Base-by-base conservation (phyloP, 176 grass and related monocot species). In the Calamus simplicifolius region DNA sequence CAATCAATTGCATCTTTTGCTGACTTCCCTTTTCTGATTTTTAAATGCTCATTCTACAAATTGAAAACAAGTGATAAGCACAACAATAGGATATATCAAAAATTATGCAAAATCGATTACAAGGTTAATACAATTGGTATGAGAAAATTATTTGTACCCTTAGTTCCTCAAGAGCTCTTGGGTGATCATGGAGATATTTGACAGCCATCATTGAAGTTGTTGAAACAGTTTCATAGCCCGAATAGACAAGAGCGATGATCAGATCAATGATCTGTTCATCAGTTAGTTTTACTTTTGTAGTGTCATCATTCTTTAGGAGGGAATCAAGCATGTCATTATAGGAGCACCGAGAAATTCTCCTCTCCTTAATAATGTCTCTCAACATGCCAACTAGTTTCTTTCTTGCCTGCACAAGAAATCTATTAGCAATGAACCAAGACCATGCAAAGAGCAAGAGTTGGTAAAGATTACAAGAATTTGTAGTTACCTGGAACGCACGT, bases 141-240 rank as follows among this genome's bases (percentile, higher is more conserved):
- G 49, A 38, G 51, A 56, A 51, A 7, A 4, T 54, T 6, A 38
- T 80, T 21, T 31, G 43, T 88, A 97, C 93, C 76, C 81, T 81
- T 28, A 97, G 77, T 62, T 92, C 78, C 67, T 88, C 58, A 17
- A 97, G 79, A 70, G 82, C 87, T 66, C 62, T 88, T 0, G 87
- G 84, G 58, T 88, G 85, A 25, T 92, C 87, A 0, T 75, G 87
- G 23, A 97, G 81, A 66, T 97, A 97, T 66, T 97, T 97, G 3
- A 97, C 76, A 1, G 84, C 93, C 93, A 97, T 97, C 93, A 97
- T 97, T 5, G 87, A 80, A 51, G 87, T 97, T 3, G 93, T 97
- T 0, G 93, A 97, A 57, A 97, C 85, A 0, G 93, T 97, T 38
- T 97, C 93, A 23, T 97, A 97, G 15, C 93, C 93, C 35, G 93